Base-by-base conservation (phyloP, 495 filamentous ascomycete genomes). In the Aspergillus bridgeri region DNA sequence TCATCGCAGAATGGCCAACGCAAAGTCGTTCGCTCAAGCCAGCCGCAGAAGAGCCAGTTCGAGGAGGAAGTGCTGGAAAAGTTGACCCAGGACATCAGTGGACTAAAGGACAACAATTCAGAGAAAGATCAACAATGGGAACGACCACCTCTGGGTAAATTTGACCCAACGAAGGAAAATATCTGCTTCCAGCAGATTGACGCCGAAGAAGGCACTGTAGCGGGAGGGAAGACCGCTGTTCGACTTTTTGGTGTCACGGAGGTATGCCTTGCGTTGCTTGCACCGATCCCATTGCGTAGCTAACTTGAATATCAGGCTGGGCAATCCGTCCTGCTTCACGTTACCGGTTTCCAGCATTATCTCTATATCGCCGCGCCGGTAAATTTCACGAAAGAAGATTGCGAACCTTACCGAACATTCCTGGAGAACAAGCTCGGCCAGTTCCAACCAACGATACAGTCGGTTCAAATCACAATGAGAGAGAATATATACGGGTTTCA, bases 211-310 rank as follows among this genome's bases (percentile, higher is more conserved):
- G 92, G 94, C 19, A 85, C 82, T 3, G 61, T 96, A 6, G 64
- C 80, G 69, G 86, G 86, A 58, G 89, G 88, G 18, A 86, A 82
- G 64, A 77, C 88, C 2, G 83, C 89, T 0, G 81, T 98, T 57
- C 91, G 90, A 72, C 81, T 99, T 15, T 99, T 97, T 70, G 94
- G 94, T 63, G 91, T 97, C n/a, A 97, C 93, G n/a, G 90, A 94
- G 80, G 88, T 88, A 76, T 24, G 9, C 43, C 8, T 25, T 50
- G 21, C 43, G 9, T 27, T 33, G 44, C 18, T 23, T 21, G 17
- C 8, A 9, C 23, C 20, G 25, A 27, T 51, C 13, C 42, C 24
- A 48, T 22, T 63, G 7, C 11, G 17, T 38, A 15, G 23, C 58
- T 66, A 49, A 69, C 42, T 43, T 47, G 44, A 58, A 56, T 53